phyloP scores from a whole-genome alignment of 2,329 filamentous ascomycete genomes.

The Aspergillus sp. region DNA sequence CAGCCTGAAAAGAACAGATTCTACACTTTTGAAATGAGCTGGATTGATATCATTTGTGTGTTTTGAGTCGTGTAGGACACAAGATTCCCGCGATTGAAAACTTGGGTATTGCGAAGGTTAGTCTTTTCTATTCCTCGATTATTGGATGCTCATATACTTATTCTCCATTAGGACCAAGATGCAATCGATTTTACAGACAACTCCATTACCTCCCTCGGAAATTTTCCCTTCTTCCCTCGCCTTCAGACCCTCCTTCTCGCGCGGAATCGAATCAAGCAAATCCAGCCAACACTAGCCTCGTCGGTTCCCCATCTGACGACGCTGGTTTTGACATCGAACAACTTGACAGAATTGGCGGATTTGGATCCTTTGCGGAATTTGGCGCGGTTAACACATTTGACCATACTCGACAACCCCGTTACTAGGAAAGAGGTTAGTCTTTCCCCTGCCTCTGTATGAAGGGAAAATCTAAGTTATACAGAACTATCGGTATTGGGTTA shows the following conservation, averaged over 20 bases:
- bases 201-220: conserved; percentile 80
- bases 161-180: conserved; percentile 69
- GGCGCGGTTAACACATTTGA: conserved; percentile 66
- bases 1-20: conserved; percentile 84
- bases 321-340: conserved; percentile 77
- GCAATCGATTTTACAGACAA: conserved; percentile 98
- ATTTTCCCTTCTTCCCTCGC: conserved; percentile 87
- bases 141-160: conserved; percentile 4
- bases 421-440: conserved; percentile 77
- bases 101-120: conserved; percentile 83
- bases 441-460: neutral
- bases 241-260: conserved; percentile 82
- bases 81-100: conserved; percentile 98
- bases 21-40: conserved; percentile 71
- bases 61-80: conserved; percentile 65
- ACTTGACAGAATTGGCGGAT: conserved; percentile 75
- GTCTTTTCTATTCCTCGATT: conserved; percentile 29
- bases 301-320: conserved; percentile 76
- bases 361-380: conserved; percentile 71
- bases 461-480: conserved; percentile 31
- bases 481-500: conserved; percentile 87
- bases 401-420: conserved; percentile 80
- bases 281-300: conserved; percentile 67
- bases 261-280: conserved; percentile 76
- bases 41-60: conserved; percentile 71